Conservation (phyloP, 257 asterid genomes). For the Scutellaria barbata region DNA sequence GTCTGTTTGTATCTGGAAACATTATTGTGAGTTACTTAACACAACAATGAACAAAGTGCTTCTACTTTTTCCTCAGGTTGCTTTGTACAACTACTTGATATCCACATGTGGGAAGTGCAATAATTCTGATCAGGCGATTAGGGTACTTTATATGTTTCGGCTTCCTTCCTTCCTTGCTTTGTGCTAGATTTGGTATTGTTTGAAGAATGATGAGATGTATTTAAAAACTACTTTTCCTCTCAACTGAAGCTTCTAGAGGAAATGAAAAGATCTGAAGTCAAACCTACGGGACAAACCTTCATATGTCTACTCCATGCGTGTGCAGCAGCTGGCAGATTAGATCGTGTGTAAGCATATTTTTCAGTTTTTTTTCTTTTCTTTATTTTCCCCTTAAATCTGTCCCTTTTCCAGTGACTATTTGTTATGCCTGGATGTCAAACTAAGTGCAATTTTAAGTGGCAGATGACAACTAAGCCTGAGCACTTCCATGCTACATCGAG, state of each 20-base stretch:
- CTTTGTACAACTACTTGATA: conserved; percentile 81
- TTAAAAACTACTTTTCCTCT: conserved; percentile 33
- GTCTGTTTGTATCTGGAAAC: background rate
- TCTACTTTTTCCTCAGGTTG: conserved; percentile 55
- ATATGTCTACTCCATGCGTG: conserved; percentile 93
- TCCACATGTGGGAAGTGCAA: conserved; percentile 93
- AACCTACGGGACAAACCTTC: conserved; percentile 89
- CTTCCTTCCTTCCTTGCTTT: conserved; percentile 12
- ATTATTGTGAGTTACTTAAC: conserved; percentile 24
- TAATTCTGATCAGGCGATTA: conserved; percentile 79
- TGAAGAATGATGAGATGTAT: conserved; percentile 23
- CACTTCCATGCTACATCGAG: background rate
- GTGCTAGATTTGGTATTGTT: conserved; percentile 16
- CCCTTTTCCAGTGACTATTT: conserved; percentile 21
- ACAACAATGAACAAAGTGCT: conserved; percentile 20
- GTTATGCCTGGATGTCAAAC: conserved; percentile 1
- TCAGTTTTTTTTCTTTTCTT: background rate
- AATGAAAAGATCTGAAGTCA: conserved; percentile 87
- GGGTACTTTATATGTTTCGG: conserved; percentile 50
- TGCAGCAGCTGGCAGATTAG: conserved; percentile 85
- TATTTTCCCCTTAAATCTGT: background rate
- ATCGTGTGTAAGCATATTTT: conserved; percentile 75
- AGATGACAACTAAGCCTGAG: background rate
- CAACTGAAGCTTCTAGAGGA: conserved; percentile 80
- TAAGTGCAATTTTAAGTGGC: conserved; percentile 8